phyloP scores from a whole-genome alignment of 257 asterid genomes.

The Solanum pinnatisectum region DNA sequence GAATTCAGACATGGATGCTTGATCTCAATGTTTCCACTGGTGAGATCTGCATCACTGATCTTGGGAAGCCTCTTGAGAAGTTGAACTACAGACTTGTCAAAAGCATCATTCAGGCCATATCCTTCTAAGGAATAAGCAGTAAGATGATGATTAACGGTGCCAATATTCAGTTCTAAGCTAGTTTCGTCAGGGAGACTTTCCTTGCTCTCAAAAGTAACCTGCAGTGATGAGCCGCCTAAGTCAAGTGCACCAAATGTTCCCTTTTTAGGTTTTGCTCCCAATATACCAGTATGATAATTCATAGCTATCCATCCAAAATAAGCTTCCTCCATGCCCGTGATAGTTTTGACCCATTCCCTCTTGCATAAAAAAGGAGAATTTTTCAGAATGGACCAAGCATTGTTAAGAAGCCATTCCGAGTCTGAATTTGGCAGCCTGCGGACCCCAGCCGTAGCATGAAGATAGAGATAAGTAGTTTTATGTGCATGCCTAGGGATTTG shows the following conservation, averaged over 20 bases:
- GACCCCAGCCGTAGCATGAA: conserved; percentile 95
- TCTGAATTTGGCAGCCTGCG: conserved; percentile 84
- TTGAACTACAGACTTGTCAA: conserved; percentile 79
- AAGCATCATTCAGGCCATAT: conserved; percentile 93
- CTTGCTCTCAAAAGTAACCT: conserved; percentile 79
- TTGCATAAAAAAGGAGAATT: conserved; percentile 69
- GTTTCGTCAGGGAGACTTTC: conserved; percentile 33
- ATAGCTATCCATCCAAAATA: conserved; percentile 94
- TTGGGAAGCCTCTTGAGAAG: conserved; percentile 58
- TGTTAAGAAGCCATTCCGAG: conserved; percentile 87
- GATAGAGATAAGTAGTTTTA: conserved; percentile 67
- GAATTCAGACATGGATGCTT: conserved; percentile 88
- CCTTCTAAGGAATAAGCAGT: conserved; percentile 90
- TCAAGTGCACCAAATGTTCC: conserved; percentile 93
- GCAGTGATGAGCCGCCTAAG: conserved; percentile 95
- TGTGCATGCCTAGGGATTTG: conserved; percentile 77
- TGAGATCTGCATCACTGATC: conserved; percentile 40
- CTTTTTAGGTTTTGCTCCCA: conserved; percentile 66
- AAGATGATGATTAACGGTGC: conserved; percentile 69
- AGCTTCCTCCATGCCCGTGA: conserved; percentile 91
- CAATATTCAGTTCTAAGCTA: conserved; percentile 69
- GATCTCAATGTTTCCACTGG: conserved; percentile 44
- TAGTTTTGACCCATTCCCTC: conserved; percentile 85
- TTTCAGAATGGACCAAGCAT: conserved; percentile 73
- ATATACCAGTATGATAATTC: conserved; percentile 62